Conservation (phyloP, 2,329 filamentous ascomycete species). For the Knoxdaviesia capensis region DNA sequence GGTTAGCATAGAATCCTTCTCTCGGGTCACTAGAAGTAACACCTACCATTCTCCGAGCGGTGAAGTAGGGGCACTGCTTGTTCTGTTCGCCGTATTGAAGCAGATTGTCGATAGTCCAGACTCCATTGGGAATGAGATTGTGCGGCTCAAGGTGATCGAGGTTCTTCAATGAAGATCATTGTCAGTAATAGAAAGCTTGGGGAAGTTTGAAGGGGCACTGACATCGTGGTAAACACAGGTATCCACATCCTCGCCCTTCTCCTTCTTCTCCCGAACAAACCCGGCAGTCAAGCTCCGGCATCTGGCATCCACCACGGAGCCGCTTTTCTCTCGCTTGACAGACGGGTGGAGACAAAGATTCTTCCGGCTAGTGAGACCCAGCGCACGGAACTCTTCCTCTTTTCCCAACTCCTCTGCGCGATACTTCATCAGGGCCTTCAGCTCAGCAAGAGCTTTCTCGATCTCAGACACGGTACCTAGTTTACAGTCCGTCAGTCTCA, state of each 20-base stretch:
- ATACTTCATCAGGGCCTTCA: slow-evolving; percentile 90
- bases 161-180: slow-evolving; percentile 32
- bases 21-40: neutral
- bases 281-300: slow-evolving; percentile 90
- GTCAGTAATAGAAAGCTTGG: neutral
- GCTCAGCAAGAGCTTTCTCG: slow-evolving; percentile 83
- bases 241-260: slow-evolving; percentile 82
- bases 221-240: slow-evolving; percentile 91
- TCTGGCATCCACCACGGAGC: slow-evolving; percentile 79
- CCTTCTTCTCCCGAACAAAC: slow-evolving; percentile 95
- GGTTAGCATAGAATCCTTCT: slow-evolving; percentile 1
- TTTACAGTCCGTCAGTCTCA: neutral
- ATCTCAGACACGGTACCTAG: slow-evolving; percentile 93
- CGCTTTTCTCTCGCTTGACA: slow-evolving; percentile 91
- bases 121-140: slow-evolving; percentile 81
- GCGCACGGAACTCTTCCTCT: slow-evolving; percentile 78
- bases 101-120: slow-evolving; percentile 87
- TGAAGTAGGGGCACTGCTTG: slow-evolving; percentile 97
- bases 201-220: slow-evolving; percentile 9
- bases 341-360: slow-evolving; percentile 92
- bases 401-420: slow-evolving; percentile 72
- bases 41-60: slow-evolving; percentile 71
- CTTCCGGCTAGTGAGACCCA: slow-evolving; percentile 89
- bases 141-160: slow-evolving; percentile 87
- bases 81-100: slow-evolving; percentile 81